These are phyloP conservation scores for Serendipita vermifera DNA, from an alignment of 768 basidiomycete species.

Conservation along the genomic window DNA sequence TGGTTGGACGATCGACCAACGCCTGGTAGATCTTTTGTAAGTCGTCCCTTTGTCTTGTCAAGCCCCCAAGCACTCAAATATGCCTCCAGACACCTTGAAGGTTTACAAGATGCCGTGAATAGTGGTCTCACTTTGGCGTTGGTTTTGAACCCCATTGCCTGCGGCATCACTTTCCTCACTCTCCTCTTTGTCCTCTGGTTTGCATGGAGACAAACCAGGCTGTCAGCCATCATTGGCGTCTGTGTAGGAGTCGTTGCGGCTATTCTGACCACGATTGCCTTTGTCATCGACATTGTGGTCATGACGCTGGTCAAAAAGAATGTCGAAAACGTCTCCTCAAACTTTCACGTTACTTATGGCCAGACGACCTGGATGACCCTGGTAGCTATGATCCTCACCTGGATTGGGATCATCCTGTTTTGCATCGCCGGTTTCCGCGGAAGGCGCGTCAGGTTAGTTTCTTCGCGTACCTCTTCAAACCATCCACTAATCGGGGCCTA, in stretches of 20 bases:
- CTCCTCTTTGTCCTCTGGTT: constrained; percentile 33
- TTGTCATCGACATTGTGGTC: constrained; percentile 41
- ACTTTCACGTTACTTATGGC: constrained; percentile 32
- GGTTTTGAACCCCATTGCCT: constrained; percentile 43
- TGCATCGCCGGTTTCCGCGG: background rate
- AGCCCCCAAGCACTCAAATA: constrained; percentile 11
- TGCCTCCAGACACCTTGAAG: constrained; percentile 24
- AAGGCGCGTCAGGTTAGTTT: background rate
- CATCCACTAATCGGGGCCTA: background rate
- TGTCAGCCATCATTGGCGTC: constrained; percentile 27
- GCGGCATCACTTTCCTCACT: constrained; percentile 38
- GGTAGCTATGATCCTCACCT: constrained; percentile 36
- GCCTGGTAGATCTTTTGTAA: constrained; percentile 34
- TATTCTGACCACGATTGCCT: constrained; percentile 35
- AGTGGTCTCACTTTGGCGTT: constrained; percentile 35
- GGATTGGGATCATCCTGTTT: constrained; percentile 26
- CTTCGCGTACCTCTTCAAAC: background rate
- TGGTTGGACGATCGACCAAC: constrained; percentile 44
- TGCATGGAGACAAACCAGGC: constrained; percentile 30
- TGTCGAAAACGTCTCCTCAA: constrained; percentile 32
- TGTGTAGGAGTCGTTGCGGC: constrained; percentile 29
- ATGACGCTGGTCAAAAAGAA: constrained; percentile 33
- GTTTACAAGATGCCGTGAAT: constrained; percentile 32
- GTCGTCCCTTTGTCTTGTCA: constrained; percentile 18
- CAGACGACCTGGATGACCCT: constrained; percentile 39